Evolutionary conservation across 352 stramenopile species (phyloP).

Genomic region (Globisporangium carolinianum): DNA sequence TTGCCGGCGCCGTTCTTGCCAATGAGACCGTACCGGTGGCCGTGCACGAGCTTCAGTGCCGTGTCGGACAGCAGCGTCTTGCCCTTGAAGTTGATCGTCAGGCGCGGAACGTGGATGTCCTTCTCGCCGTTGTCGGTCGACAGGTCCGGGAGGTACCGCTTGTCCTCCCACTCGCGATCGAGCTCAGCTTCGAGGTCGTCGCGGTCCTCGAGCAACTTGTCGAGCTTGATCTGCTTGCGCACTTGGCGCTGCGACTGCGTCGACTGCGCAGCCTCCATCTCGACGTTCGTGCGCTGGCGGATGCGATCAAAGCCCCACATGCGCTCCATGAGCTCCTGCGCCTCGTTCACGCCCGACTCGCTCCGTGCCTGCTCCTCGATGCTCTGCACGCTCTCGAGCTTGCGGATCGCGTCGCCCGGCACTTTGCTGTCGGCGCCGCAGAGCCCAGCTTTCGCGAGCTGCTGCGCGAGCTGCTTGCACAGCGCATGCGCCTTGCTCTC

Average conservation of each 20-base stretch:
- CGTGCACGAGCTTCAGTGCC: conserved; percentile 79
- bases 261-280: conserved; percentile 70
- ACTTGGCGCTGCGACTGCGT: conserved; percentile 74
- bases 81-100: conserved; percentile 89
- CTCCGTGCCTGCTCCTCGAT: conserved; percentile 67
- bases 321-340: conserved; percentile 60
- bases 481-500: conserved; percentile 27
- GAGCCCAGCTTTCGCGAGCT: conserved; percentile 21
- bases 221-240: conserved; percentile 70
- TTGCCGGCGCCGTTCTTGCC: conserved; percentile 92
- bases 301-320: conserved; percentile 88
- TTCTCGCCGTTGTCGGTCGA: conserved; percentile 74
- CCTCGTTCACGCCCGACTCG: conserved; percentile 39
- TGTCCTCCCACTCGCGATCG: conserved; percentile 77
- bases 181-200: conserved; percentile 51
- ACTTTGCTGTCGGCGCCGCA: conserved; percentile 16
- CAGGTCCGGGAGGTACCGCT: conserved; percentile 64
- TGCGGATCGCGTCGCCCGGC: conserved; percentile 29
- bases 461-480: conserved; percentile 35
- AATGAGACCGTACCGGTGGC: conserved; percentile 89
- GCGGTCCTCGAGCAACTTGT: conserved; percentile 50
- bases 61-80: conserved; percentile 85
- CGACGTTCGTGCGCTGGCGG: conserved; percentile 62
- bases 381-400: conserved; percentile 52
- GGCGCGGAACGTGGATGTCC: conserved; percentile 84